These are phyloP conservation scores for Rhodamnia argentea DNA, from an alignment of 345 rosid species.

Conservation along the genomic window DNA sequence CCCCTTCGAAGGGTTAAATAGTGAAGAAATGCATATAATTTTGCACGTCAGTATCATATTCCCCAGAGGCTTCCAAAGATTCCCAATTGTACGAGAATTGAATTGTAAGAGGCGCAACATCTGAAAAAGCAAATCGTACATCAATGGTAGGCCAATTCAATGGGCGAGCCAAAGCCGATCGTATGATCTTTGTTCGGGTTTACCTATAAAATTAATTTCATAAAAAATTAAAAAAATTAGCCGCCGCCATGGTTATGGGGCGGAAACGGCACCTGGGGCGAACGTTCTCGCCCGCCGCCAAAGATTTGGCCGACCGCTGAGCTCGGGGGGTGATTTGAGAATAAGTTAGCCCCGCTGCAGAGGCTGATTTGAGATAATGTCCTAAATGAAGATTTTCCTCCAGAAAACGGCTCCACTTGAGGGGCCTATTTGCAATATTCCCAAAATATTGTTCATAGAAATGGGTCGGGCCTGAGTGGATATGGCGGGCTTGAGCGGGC, in stretches of 20 bases:
- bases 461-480: not conserved
- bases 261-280: no score
- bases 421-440: not conserved
- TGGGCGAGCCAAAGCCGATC: no score
- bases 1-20: not conserved
- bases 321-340: not conserved
- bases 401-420: not conserved
- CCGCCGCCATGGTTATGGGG: no score
- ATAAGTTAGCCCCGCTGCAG: no score
- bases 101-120: not conserved
- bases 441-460: not conserved
- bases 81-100: accelerated
- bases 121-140: no score
- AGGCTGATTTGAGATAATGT: not conserved
- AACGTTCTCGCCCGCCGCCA: not conserved
- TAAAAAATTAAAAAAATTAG: no score
- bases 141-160: no score
- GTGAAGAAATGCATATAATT: not conserved
- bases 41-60: not conserved
- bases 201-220: no score
- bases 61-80: accelerated
- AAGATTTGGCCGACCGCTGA: not conserved
- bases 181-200: accelerated
- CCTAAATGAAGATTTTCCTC: not conserved
- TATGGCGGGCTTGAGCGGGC: not conserved